Percentiles rank a stretch among this genome's conserved stretches.
These are phyloP conservation scores for Cordyceps tenuipes DNA, from an alignment of 2,329 filamentous ascomycete genomes.

Conservation along the genomic window DNA sequence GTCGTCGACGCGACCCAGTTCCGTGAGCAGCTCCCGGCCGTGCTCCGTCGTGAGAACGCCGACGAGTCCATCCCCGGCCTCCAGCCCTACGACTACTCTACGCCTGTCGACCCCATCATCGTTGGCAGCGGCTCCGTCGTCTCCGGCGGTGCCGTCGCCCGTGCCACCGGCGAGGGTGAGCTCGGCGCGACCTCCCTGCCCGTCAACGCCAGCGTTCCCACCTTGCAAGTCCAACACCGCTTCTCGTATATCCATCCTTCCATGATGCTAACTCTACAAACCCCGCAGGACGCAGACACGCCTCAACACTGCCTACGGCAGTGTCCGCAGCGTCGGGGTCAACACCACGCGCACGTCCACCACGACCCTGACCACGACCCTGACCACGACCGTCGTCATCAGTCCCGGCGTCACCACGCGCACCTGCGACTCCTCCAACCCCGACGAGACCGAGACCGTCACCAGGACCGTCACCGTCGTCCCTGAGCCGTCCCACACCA, in stretches of 20 bases:
- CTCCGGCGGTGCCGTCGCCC: not conserved
- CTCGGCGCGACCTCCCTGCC: not conserved
- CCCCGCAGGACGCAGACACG: slow-evolving; percentile 25
- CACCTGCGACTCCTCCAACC: not conserved
- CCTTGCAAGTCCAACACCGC: slow-evolving; percentile 24
- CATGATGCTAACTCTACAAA: not conserved
- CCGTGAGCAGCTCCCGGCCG: slow-evolving; percentile 3
- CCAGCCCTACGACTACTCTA: slow-evolving; percentile 10
- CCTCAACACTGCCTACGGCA: slow-evolving; percentile 26
- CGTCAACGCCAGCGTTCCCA: slow-evolving; percentile 21
- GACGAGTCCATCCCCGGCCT: slow-evolving; percentile 5
- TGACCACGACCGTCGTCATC: slow-evolving; percentile 16
- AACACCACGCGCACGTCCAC: slow-evolving; percentile 19
- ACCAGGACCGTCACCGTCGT: slow-evolving; percentile 19
- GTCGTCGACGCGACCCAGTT: not conserved
- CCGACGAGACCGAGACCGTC: slow-evolving; percentile 4
- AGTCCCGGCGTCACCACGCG: not conserved
- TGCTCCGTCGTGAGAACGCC: slow-evolving; percentile 2
- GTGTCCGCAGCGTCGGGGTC: slow-evolving; percentile 14
- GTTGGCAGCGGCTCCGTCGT: not conserved
- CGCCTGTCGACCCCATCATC: not conserved
- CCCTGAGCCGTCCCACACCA: not conserved
- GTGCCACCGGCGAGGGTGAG: not conserved
- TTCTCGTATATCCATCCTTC: no score
- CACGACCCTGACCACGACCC: slow-evolving; percentile 12